Conservation (phyloP, 805 yeast species). For the Komagataella populi region DNA sequence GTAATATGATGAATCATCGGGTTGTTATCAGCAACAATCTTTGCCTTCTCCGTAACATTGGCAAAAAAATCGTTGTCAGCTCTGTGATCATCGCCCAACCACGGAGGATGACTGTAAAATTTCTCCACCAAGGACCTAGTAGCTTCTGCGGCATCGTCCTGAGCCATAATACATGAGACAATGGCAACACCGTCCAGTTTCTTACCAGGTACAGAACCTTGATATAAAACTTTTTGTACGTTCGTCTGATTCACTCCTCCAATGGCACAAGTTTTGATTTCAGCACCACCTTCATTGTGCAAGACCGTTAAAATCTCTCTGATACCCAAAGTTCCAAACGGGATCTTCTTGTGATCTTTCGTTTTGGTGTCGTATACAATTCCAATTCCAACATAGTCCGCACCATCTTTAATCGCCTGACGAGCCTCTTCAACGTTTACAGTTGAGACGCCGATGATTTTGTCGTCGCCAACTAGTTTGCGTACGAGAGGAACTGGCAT, state of each 20-base stretch:
- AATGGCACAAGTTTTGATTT: conserved; percentile 56
- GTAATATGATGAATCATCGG: conserved; percentile 84
- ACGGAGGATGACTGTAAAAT: conserved; percentile 16
- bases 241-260: conserved; percentile 67
- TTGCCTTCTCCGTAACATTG: neutral
- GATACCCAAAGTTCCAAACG: conserved; percentile 63
- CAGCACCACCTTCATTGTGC: conserved; percentile 14
- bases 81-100: conserved; percentile 5
- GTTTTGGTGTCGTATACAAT: conserved; percentile 66
- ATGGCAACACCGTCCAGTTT: conserved; percentile 74
- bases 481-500: conserved; percentile 53
- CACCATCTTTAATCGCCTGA: conserved; percentile 30
- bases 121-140: conserved; percentile 23
- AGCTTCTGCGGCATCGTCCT: conserved; percentile 34
- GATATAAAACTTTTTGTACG: conserved; percentile 40
- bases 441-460: conserved; percentile 72
- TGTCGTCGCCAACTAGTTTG: conserved; percentile 52
- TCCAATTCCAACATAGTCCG: conserved; percentile 80
- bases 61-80: neutral
- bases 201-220: conserved; percentile 29
- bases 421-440: conserved; percentile 42
- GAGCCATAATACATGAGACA: conserved; percentile 76
- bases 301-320: conserved; percentile 37
- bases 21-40: conserved; percentile 6
- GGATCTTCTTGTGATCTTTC: conserved; percentile 38